These are phyloP conservation scores for Diphasiastrum complanatum DNA, from an alignment of 83 land plant genomes.

Conservation along the genomic window DNA sequence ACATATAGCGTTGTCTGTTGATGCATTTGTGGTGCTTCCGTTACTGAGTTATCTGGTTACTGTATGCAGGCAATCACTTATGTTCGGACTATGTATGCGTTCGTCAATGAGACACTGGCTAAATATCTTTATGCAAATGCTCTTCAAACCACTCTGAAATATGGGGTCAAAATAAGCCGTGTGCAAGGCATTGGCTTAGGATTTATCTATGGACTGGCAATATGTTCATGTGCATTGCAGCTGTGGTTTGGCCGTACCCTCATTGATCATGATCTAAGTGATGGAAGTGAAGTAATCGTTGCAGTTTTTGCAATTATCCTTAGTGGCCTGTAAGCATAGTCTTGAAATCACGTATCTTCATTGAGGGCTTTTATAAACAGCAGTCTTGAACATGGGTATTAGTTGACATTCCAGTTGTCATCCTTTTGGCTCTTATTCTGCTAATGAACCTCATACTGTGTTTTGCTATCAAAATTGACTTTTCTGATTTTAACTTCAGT, in stretches of 20 bases:
- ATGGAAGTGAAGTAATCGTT: slow-evolving; percentile 76
- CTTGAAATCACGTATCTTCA: too few species aligned
- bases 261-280: slow-evolving; percentile 44
- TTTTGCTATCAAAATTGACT: background rate
- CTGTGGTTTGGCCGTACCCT: slow-evolving; percentile 86
- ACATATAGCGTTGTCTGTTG: too few species aligned
- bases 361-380: too few species aligned
- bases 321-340: slow-evolving; percentile 88
- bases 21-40: slow-evolving; percentile 6
- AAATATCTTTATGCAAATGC: slow-evolving; percentile 96
- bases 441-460: background rate
- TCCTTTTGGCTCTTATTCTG: background rate
- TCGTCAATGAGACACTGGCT: slow-evolving; percentile 88
- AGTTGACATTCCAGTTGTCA: too few species aligned
- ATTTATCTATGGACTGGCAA: slow-evolving; percentile 95
- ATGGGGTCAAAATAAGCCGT: slow-evolving; percentile 91
- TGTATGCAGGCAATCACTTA: slow-evolving; percentile 85
- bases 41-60: background rate
- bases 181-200: slow-evolving; percentile 99
- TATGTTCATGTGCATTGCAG: slow-evolving; percentile 95
- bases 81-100: slow-evolving; percentile 79
- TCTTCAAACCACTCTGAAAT: slow-evolving; percentile 88
- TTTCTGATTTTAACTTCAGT: background rate
- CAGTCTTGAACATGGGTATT: too few species aligned
- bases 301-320: slow-evolving; percentile 88